Conservation (phyloP, 306 rosid species). For the Cicer chorassanicum region DNA sequence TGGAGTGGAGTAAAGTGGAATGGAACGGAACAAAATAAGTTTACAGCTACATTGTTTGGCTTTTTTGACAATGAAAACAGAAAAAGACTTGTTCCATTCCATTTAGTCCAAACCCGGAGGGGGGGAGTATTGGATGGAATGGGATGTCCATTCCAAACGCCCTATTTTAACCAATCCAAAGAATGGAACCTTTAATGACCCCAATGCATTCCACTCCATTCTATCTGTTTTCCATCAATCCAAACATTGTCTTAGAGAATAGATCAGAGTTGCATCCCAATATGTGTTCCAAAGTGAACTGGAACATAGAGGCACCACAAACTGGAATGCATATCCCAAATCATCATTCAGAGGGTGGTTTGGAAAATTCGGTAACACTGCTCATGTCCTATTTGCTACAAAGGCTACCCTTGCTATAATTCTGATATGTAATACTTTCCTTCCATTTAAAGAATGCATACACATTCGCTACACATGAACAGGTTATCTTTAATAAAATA, state of each 20-base stretch:
- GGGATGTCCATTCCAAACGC: neutral
- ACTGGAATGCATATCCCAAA: neutral
- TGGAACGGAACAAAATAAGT: neutral
- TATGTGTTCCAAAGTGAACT: neutral
- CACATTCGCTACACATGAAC: constrained; percentile 16
- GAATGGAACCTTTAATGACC: neutral
- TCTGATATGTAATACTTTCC: constrained; percentile 3
- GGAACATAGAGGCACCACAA: neutral
- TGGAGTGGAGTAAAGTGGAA: neutral
- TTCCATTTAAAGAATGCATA: constrained; percentile 11
- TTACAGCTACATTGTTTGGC: neutral
- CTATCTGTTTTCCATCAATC: neutral
- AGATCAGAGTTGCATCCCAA: neutral
- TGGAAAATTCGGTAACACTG: neutral
- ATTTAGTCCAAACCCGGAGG: neutral
- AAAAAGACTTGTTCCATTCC: neutral
- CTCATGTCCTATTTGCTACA: neutral
- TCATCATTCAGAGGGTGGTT: neutral
- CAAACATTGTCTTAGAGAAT: neutral
- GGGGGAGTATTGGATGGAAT: neutral
- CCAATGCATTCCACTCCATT: neutral
- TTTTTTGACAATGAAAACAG: neutral
- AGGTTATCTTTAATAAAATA: neutral
- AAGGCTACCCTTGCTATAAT: neutral
- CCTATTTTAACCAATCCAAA: neutral